Evolutionary conservation across 768 basidiomycete species (phyloP), one percentile per base, ranked within the genome.

Genomic region (Pleurotus giganteus): DNA sequence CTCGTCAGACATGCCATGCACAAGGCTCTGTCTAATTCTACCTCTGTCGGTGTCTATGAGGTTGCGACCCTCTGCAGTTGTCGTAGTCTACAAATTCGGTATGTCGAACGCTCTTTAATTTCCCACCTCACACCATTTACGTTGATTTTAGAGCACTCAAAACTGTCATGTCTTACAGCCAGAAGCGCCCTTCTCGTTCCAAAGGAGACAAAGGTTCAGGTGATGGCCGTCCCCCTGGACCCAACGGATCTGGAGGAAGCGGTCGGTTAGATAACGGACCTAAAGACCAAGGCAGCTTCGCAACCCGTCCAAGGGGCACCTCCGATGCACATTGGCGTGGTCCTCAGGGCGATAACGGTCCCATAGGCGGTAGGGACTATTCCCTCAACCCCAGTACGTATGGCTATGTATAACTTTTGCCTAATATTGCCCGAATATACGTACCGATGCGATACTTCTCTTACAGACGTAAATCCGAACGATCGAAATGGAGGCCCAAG

Each of bases 1-100:
- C 74, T 95, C 19, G 91, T 92, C n/a, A 89, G 89, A 61, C 95
- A 98, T 68, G 91, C 94, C 4, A 91, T 98, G 86, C 96, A 98
- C 65, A 84, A 87, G 19, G 82, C 88, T 13, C 70, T 98, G 27
- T 89, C 87, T 28, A 91, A 91, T 63, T 82, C 84, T 26, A 91
- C 88, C 11, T 91, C 90, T 24, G 91, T 95, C 17, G 91, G 89
- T 24, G 89, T 98, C 41, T 98, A 98, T 66, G 94, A 97, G 67
- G 94, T 97, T 8, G 92, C 95, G 7, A 96, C 95, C 2, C 73
- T 98, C 3, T 94, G 92, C 65, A 90, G 85, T 59, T 91, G 89
- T 66, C 83, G 91, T 58, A 89, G 90, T 65, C 73, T 98, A 55
- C 94, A 97, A 65, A 93, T 97, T 61, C 78, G 94, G 86, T 89